Conservation (phyloP, 352 stramenopile species). For the Pythium aquatile region DNA sequence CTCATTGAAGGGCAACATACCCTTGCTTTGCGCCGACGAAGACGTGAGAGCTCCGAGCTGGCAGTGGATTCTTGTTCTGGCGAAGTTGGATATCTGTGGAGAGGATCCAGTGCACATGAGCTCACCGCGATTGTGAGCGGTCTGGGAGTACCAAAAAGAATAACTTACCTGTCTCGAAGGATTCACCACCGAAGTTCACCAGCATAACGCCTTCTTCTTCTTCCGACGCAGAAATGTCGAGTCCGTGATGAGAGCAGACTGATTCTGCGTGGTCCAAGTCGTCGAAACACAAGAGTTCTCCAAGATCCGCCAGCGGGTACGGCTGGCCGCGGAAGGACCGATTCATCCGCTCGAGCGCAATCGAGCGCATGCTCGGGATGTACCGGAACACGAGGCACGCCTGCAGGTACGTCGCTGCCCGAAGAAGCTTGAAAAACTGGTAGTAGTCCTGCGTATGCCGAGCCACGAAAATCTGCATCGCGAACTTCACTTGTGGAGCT, state of each 20-base stretch:
- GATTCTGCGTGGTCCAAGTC: conserved; percentile 64
- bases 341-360: conserved; percentile 79
- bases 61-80: conserved; percentile 63
- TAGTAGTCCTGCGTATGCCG: conserved; percentile 84
- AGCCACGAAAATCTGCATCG: conserved; percentile 84
- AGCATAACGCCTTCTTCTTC: conserved; percentile 47
- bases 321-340: conserved; percentile 64
- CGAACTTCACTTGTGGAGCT: conserved; percentile 80
- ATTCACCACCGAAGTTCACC: conserved; percentile 70
- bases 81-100: conserved; percentile 60
- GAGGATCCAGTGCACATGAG: background rate
- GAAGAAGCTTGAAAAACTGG: conserved; percentile 79
- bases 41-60: conserved; percentile 51
- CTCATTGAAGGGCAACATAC: conserved; percentile 29
- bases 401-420: conserved; percentile 76
- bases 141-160: background rate
- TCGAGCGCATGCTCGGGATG: conserved; percentile 71
- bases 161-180: conserved; percentile 65
- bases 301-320: conserved; percentile 64
- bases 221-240: conserved; percentile 43
- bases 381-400: conserved; percentile 83
- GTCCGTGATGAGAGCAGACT: conserved; percentile 66
- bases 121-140: background rate
- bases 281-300: conserved; percentile 78
- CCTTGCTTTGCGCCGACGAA: conserved; percentile 83